Percentiles rank a stretch among this genome's conserved stretches.
phyloP scores from a whole-genome alignment of 1,139 yeast genomes.

The Taphrina confusa region DNA sequence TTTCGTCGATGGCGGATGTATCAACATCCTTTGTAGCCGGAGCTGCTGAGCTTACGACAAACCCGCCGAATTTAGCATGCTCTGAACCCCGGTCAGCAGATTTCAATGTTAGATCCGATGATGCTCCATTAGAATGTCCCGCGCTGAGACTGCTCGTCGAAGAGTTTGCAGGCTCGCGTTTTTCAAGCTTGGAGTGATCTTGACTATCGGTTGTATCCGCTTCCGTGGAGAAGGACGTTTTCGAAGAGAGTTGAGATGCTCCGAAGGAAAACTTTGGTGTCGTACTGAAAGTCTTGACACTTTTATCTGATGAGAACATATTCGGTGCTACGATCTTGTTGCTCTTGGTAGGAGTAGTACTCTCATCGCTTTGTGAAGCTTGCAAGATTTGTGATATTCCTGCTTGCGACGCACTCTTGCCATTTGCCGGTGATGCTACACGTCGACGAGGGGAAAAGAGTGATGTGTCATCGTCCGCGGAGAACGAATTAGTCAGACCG shows the following conservation, averaged over 20 bases:
- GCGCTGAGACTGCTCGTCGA: not conserved
- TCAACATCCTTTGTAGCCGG: no score
- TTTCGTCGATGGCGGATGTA: not conserved
- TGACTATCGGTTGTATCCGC: not conserved
- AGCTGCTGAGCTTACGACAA: not conserved
- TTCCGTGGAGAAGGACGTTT: not conserved
- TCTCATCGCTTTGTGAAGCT: not conserved
- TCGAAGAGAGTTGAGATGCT: slow-evolving; percentile 3
- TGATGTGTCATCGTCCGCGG: slow-evolving; percentile 15
- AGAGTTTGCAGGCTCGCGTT: no score
- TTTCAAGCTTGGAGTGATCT: no score
- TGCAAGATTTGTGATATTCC: not conserved
- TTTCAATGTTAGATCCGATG: not conserved
- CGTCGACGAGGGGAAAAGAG: slow-evolving; percentile 13
- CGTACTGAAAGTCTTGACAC: slow-evolving; percentile 4
- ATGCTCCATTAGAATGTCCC: not conserved
- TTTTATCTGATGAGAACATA: not conserved
- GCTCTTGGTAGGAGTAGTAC: not conserved
- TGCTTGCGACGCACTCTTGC: not conserved
- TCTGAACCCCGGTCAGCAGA: not conserved
- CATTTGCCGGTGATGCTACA: slow-evolving; percentile 3
- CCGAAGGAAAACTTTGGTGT: slow-evolving; percentile 13
- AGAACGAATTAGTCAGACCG: slow-evolving; percentile 14
- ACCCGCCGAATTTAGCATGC: not conserved
- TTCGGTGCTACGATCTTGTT: not conserved